Base-by-base conservation (phyloP, 768 basidiomycete genomes). In the Psilocybe cubensis region DNA sequence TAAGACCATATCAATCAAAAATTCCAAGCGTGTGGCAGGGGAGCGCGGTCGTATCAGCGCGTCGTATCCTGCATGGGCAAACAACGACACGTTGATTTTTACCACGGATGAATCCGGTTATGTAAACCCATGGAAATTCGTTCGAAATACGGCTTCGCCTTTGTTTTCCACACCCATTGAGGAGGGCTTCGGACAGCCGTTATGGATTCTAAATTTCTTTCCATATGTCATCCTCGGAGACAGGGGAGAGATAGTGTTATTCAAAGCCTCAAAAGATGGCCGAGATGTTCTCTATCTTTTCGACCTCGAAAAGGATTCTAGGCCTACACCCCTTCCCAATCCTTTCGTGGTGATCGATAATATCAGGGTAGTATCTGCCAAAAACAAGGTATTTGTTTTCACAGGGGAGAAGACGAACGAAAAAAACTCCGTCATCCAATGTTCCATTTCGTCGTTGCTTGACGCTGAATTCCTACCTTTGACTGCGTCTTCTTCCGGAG, bases 91-190 rank as follows among this genome's bases (percentile, higher is more conserved):
- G 3, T 73, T 92, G 35, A 72, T 88, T 44, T 91, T 86, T 71
- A 83, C 85, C 6, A 81, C 77, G 28, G 91, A 93, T 61, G 74
- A 76, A 52, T 82, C 83, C 14, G 88, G 87, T 0, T 92, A 79
- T 66, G 78, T 82, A 56, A 89, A 92, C 64, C 87, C 91, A 0
- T 91, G 83, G 79, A 76, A 65, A 21, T 86, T 81, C 68, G 72
- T 75, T 40, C 60, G 78, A 23, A 70, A 72, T 14, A 68, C 70
- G 9, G 61, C 74, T 4, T 46, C 67, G 0, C 67, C 83, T 0
- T 64, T 82, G 14, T 77, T 88, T 33, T 60, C 74, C 2, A 48
- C 66, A 27, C 73, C 84, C 0, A 63, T 86, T 20, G 47, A 68
- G 0, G 76, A 87, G 53, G 89, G 89, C 61, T 87, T 88, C 65